phyloP scores from a whole-genome alignment of 2,329 filamentous ascomycete species.

The Colletotrichum sp. region DNA sequence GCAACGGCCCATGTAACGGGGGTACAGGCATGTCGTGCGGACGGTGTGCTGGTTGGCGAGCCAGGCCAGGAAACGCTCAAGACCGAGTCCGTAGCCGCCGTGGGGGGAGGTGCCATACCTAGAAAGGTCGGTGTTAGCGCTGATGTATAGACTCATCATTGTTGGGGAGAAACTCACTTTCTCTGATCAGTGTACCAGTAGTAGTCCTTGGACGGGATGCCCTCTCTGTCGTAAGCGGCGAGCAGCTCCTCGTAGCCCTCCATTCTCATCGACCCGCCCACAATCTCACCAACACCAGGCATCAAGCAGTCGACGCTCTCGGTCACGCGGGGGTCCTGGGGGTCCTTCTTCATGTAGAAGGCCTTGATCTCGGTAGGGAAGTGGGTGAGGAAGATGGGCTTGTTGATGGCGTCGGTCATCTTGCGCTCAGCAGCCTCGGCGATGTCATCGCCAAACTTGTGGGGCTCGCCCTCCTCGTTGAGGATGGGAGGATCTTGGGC shows the following conservation, averaged over 20 bases:
- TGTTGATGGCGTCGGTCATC: slow-evolving; percentile 97
- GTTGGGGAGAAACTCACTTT: slow-evolving; percentile 67
- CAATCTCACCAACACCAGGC: slow-evolving; percentile 97
- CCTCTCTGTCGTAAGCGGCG: slow-evolving; percentile 84
- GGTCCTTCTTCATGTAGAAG: slow-evolving; percentile 97
- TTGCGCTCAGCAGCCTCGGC: slow-evolving; percentile 94
- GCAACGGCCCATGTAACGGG: slow-evolving; percentile 81
- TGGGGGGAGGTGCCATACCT: slow-evolving; percentile 92
- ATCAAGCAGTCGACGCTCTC: slow-evolving; percentile 87
- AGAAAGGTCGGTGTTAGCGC: not conserved
- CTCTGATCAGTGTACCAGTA: slow-evolving; percentile 99
- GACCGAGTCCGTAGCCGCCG: slow-evolving; percentile 89
- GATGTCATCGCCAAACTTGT: slow-evolving; percentile 96
- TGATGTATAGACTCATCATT: not conserved
- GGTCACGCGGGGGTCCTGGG: slow-evolving; percentile 79
- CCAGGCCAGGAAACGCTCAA: slow-evolving; percentile 78
- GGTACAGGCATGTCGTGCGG: slow-evolving; percentile 74
- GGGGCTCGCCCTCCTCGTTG: slow-evolving; percentile 90
- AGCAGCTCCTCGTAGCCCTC: slow-evolving; percentile 88
- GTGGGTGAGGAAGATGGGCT: slow-evolving; percentile 94
- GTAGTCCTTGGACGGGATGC: slow-evolving; percentile 83
- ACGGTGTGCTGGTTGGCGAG: slow-evolving; percentile 69
- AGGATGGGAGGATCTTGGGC: slow-evolving; percentile 80
- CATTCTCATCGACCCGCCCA: slow-evolving; percentile 97
- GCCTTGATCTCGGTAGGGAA: slow-evolving; percentile 98